These are phyloP conservation scores for Raffaelea arxii DNA, from an alignment of 2,329 filamentous ascomycete species.

Conservation along the genomic window DNA sequence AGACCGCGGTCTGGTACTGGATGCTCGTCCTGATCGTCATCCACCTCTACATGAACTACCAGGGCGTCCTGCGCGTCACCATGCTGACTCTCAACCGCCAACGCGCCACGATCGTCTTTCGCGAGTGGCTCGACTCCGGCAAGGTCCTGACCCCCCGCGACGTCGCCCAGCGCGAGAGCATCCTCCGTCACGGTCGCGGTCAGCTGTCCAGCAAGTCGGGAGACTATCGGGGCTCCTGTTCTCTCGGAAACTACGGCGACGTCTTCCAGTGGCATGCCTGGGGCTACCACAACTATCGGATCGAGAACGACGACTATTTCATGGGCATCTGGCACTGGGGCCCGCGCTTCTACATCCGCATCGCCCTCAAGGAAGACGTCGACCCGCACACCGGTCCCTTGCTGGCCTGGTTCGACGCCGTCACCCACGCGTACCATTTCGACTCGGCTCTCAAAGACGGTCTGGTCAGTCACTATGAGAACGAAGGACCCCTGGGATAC, in stretches of 20 bases:
- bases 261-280: conserved; percentile 20
- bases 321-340: conserved; percentile 42
- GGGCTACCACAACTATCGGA: conserved; percentile 24
- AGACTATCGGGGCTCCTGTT: conserved; percentile 23
- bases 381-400: conserved; percentile 21
- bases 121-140: conserved; percentile 40
- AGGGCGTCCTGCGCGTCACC: conserved; percentile 72
- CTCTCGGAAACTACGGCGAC: conserved; percentile 30
- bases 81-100: conserved; percentile 82
- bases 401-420: conserved; percentile 28
- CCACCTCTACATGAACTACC: conserved; percentile 79
- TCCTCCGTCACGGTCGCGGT: conserved; percentile 45
- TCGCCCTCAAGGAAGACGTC: conserved; percentile 49
- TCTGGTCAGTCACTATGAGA: conserved; percentile 25
- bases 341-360: conserved; percentile 40
- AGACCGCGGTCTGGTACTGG: conserved; percentile 61
- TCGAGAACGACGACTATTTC: conserved; percentile 44
- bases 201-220: conserved; percentile 30
- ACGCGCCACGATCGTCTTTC: conserved; percentile 69
- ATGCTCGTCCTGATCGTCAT: conserved; percentile 63
- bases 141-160: conserved; percentile 53
- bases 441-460: conserved; percentile 25
- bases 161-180: conserved; percentile 54
- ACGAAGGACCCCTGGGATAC: conserved; percentile 26
- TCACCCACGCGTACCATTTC: conserved; percentile 30